Percentiles rank a stretch among this genome's conserved stretches.
Conservation (phyloP, 1,284 basidiomycete species). For the Trametes polyzona region DNA sequence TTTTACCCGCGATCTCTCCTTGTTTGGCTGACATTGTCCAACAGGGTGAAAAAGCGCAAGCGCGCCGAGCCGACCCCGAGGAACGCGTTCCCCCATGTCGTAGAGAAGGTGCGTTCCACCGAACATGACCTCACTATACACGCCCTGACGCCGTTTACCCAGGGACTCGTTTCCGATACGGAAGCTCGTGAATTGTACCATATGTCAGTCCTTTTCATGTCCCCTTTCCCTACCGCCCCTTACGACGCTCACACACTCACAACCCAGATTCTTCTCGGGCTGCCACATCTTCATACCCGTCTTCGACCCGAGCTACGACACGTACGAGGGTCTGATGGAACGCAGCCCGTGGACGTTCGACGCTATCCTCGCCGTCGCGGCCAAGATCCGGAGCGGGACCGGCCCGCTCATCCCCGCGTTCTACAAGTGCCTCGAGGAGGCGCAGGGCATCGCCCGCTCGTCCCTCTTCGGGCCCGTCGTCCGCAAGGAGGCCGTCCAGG, state of each 20-base stretch:
- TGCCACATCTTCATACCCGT: conserved; percentile 95
- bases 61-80: conserved; percentile 85
- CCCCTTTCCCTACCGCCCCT: background rate
- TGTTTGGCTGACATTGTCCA: conserved; percentile 6
- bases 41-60: conserved; percentile 84
- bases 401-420: conserved; percentile 84
- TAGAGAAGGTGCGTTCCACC: conserved; percentile 64
- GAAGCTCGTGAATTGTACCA: conserved; percentile 84
- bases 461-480: conserved; percentile 92
- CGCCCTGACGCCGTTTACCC: background rate
- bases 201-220: conserved; percentile 54
- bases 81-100: conserved; percentile 82
- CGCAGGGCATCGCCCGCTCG: conserved; percentile 91
- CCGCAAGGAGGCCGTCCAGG: conserved; percentile 93
- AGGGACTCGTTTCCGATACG: conserved; percentile 77
- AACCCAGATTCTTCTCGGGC: conserved; percentile 86
- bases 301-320: conserved; percentile 90
- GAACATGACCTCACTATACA: background rate
- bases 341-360: conserved; percentile 94
- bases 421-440: conserved; percentile 90
- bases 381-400: conserved; percentile 89
- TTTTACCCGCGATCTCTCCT: background rate
- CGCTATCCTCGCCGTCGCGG: conserved; percentile 87
- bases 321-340: conserved; percentile 87
- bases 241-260: conserved; percentile 4